A percentile compares a stretch with the other conserved stretches of the same genome.
These are phyloP conservation scores for Daldinia childiae DNA, from an alignment of 495 filamentous ascomycete genomes.

Conservation along the genomic window DNA sequence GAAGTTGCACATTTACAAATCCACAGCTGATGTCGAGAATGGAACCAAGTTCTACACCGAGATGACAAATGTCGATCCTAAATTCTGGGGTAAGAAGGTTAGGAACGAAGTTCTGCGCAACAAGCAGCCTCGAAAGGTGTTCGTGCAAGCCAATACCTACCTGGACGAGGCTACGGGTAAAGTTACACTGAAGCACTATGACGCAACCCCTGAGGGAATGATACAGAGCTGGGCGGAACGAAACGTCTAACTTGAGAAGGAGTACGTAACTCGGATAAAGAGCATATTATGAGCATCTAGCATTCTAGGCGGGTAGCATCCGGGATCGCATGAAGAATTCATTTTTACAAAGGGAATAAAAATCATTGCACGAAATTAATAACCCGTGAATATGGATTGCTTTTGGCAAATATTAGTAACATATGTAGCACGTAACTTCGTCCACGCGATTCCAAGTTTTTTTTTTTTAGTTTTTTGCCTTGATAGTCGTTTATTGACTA, in stretches of 20 bases:
- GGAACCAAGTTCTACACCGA: conserved; percentile 81
- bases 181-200: conserved; percentile 88
- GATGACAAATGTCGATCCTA: conserved; percentile 80
- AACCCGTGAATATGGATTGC: not conserved
- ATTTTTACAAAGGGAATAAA: not conserved
- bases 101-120: conserved; percentile 81
- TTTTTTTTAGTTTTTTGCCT: conserved; percentile 28
- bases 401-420: conserved; percentile 6
- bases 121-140: conserved; percentile 93
- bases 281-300: conserved; percentile 27
- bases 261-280: conserved; percentile 5
- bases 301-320: conserved; percentile 1
- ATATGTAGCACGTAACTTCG: not conserved
- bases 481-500: conserved; percentile 61
- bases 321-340: not conserved
- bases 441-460: conserved; percentile 12
- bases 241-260: conserved; percentile 33
- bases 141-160: conserved; percentile 92
- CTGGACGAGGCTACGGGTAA: conserved; percentile 71
- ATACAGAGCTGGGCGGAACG: conserved; percentile 88
- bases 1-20: conserved; percentile 92
- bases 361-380: not conserved
- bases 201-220: conserved; percentile 82
- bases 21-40: conserved; percentile 80
- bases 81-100: conserved; percentile 81